phyloP scores from a whole-genome alignment of 352 stramenopile species.

The Phytophthora boehmeriae region DNA sequence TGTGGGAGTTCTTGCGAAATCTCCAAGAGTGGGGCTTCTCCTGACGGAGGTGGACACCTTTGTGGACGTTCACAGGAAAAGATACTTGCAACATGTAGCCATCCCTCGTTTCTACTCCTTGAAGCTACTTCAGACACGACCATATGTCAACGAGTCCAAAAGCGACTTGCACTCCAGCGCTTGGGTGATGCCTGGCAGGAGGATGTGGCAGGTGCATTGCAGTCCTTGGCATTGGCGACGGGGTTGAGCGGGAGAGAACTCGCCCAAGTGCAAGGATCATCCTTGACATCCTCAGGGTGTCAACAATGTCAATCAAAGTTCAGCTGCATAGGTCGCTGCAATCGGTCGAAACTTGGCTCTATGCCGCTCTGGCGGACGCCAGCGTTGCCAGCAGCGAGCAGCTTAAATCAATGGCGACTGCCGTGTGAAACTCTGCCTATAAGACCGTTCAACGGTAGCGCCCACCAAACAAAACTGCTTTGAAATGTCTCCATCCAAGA shows the following conservation, averaged over 20 bases:
- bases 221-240: not conserved
- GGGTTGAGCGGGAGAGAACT: not conserved
- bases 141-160: not conserved
- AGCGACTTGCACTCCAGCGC: not conserved
- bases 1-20: too few species aligned
- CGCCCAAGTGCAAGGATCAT: not conserved
- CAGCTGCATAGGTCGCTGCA: not conserved
- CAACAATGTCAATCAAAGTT: not conserved
- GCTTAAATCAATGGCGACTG: too few species aligned
- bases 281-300: too few species aligned
- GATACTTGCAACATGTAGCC: not conserved
- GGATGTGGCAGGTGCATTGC: too few species aligned
- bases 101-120: not conserved
- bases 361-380: not conserved
- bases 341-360: not conserved
- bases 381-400: too few species aligned
- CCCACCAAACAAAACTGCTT: too few species aligned
- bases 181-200: too few species aligned
- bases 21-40: too few species aligned
- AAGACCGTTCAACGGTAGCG: too few species aligned
- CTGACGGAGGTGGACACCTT: too few species aligned
- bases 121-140: not conserved
- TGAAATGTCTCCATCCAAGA: too few species aligned
- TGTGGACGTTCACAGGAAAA: not conserved
- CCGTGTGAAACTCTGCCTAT: too few species aligned